Percentiles rank a stretch among this genome's conserved stretches.
phyloP scores from a whole-genome alignment of 2,329 filamentous ascomycete genomes.

The Stagonosporopsis chrysanthemi region DNA sequence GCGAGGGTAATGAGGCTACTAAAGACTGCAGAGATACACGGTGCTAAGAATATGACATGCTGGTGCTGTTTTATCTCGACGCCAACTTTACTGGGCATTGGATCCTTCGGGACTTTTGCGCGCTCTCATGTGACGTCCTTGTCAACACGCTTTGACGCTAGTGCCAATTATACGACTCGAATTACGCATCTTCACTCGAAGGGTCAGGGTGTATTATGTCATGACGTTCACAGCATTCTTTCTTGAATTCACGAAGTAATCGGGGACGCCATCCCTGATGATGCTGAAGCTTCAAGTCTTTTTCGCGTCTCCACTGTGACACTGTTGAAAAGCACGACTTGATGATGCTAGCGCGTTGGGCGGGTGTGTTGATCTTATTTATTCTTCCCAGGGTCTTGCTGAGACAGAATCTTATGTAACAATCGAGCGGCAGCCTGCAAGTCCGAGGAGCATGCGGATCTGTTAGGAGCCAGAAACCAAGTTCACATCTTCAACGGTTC shows the following conservation, averaged over 20 bases:
- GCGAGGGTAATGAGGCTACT: neutral
- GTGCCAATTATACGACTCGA: neutral
- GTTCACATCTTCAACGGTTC: too few species aligned
- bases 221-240: neutral
- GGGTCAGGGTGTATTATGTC: neutral
- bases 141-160: constrained; percentile 4
- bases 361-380: too few species aligned
- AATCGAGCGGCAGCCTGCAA: too few species aligned
- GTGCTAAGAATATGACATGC: constrained; percentile 2
- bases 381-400: too few species aligned
- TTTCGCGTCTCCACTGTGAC: neutral
- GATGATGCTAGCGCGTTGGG: too few species aligned
- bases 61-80: constrained; percentile 2
- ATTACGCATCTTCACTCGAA: neutral
- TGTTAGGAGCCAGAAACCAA: too few species aligned
- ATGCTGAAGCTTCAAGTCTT: neutral
- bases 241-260: neutral
- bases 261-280: too few species aligned
- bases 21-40: constrained; percentile 1
- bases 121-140: constrained; percentile 16
- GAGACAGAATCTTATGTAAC: too few species aligned
- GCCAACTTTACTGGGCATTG: constrained; percentile 16
- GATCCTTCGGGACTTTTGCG: constrained; percentile 3
- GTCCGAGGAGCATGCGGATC: too few species aligned
- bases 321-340: too few species aligned